Evolutionary conservation across 2,329 filamentous ascomycete genomes (phyloP), one percentile per base, ranked within the genome.

Genomic region (Lecanicillium sp.): DNA sequence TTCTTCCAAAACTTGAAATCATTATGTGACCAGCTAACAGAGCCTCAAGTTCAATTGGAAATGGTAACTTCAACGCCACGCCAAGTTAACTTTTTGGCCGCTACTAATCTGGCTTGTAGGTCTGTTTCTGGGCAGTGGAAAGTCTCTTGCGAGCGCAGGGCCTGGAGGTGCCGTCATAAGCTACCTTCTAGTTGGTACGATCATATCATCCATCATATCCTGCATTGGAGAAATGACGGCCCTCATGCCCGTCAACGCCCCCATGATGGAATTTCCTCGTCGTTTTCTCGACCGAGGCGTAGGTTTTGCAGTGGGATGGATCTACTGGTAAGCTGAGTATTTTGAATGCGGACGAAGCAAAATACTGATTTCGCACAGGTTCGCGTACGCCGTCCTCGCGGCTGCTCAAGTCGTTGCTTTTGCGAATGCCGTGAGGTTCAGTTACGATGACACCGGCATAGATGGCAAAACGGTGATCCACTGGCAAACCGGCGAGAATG

Each of bases 131-230:
- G 60, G 60, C 15, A 60, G 57, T 45, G 62, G 62, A 5, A 53
- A 47, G 40, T 63, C 61, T 1, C 51, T 65, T 15, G 59, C 60
- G 7, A 52, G 52, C n/a, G 62, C 59, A 17, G 62, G 62, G 5
- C 61, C 62, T 9, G 62, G 62, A 3, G 60, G 61, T 15, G 58
- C 62, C 12, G 54, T 65, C 17, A 41, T 65, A 19, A 51, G 52
- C 27, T 67, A 67, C 40, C 39, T 65, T 1, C 51, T 68, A 15
- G 63, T 65, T 50, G 64, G 63, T 17, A 62, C 58, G 4, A 57
- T 67, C 19, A 61, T 67, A 28, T 63, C 59, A 2, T 60, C 62
- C 2, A 61, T 64, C 3, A 62, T 65, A 8, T 62, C 62, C 11
- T 65, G 60, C 35, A 45, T 68, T 7, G 63, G 65, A 14, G 55